Base-by-base conservation (phyloP, 805 yeast species). In the Starmerella khaoyaiensis region DNA sequence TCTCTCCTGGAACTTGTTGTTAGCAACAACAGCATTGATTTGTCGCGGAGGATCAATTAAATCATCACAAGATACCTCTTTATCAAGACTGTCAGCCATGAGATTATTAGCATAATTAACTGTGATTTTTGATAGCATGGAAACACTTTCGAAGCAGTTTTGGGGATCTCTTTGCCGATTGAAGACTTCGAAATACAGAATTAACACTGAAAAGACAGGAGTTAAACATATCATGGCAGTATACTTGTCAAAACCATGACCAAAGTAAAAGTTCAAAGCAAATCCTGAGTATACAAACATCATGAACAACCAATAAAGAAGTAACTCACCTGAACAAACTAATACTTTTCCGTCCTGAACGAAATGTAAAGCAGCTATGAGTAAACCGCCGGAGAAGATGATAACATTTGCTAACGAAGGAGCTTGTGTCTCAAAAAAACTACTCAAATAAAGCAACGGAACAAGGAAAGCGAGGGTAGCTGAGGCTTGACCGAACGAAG, bases 271-370 rank as follows among this genome's bases (percentile, higher is more conserved):
- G 28, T 51, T 46, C 2, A 48, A 16, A 2, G 51, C 47, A 5
- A 33, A 27, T 9, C 45, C 23, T 8, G 28, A 10, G n/a, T 46
- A 37, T 12, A 44, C 39, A 8, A 40, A 32, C 7, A 37, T 23
- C 35, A 42, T 30, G 4, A 37, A 40, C 10, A 36, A 24, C 53
- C 54, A 51, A 42, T 48, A 51, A 10, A 48, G 31, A 9, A 50
- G 43, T 7, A 48, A 21, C 25, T 48, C 52, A 9, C 47, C 26
- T 15, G 41, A 27, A 35, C 45, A 39, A 1, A 51, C 52, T 9
- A 30, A 28, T 1, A 50, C 52, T 7, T 53, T 45, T 28, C 55
- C 55, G 28, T 51, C 55, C 36, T 51, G 50, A n/a, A 45, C 41
- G 27, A 20, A 23, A 18, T 45, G 46, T 11, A 46, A 34, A 14